Evolutionary conservation across 495 filamentous ascomycete species (phyloP), one percentile per base, ranked within the genome.

Genomic region (Sordaria brevicollis): DNA sequence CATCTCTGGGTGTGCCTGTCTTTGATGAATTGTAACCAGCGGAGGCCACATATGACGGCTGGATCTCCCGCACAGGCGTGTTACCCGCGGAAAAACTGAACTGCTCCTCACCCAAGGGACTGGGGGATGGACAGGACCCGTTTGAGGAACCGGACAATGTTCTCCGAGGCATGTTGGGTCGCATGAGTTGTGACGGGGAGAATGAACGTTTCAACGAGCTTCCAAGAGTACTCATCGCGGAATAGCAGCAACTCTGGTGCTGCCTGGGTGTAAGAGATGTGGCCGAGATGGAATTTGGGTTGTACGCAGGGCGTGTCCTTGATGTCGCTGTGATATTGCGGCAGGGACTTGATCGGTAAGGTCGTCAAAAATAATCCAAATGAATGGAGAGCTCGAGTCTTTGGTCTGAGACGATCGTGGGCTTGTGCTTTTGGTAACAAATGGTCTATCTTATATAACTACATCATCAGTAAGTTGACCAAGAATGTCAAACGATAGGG

Each of bases 91-190:
- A 76, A 41, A 76, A 72, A 13, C 43, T 68, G 62, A 76, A 76
- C 69, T 73, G 74, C 25, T 75, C 74, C 37, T 76, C 74, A 5
- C 71, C 73, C 2, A 21, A 68, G 11, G 36, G 54, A 3, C 49
- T 62, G 4, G 49, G 49, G 17, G 49, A 62, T 4, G 49, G 25
- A 13, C 49, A 62, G n/a, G 79, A 37, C 71, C 73, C 41, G 68
- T 71, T 39, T 70, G 75, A 69, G 13, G 81, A 81, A 71, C 71
- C 80, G 31, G 81, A 82, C 66, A 72, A 73, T 9, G 67, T 79
- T 69, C 78, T 74, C 35, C 71, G 71, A 29, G 76, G 78, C 21
- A 74, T 76, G 39, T 71, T 70, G 15, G 75, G 79, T 43, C 77
- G 73, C 34, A 67, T 25, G 13, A 62, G 29, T 17, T 62, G 49